Base-by-base conservation (phyloP, 1,139 yeast species). In the Blastobotrys illinoisensis region DNA sequence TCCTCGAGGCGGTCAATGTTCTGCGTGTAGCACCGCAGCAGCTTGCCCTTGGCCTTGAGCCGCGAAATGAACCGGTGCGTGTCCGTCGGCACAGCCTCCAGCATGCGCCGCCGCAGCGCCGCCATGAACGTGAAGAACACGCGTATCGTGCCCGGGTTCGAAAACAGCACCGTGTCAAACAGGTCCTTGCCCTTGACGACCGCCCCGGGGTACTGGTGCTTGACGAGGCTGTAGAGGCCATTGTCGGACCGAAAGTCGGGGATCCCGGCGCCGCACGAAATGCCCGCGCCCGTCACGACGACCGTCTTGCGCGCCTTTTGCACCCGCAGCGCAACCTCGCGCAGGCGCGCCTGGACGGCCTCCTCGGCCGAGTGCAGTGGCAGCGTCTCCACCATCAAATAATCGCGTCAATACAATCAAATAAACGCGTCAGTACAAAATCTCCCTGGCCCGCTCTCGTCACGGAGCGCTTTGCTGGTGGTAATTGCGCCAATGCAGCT, bases 211-310 rank as follows among this genome's bases (percentile, higher is more conserved):
- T 80, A 80, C 61, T 82, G 80, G 16, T 74, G 73, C 64, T 85
- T 86, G 18, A 85, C 90, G 72, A 83, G 69, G 59, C 86, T 83
- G 72, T 91, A 91, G 21, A 91, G 77, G 1, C 98, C 98, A 61
- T 86, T 83, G 16, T 83, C 75, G 1, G 96, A 87, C 56, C 98
- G 78, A 69, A 91, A 91, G 69, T 91, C 98, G 1, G 98, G 98
- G 54, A 91, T 91, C 0, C 98, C 98, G 0, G 98, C 97, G 68
- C 88, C 89, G 68, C 97, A 89, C 23, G 97, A 88, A 56, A 91
- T 88, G 1, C 98, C 98, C 1, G 98, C 98, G 7, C 98, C 97
- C 0, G 97, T 89, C 54, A 90, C 64, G 6, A 67, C 63, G 13
- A 70, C 63, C 1, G 64, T 56, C 47, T 64, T 63, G 28, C 64